Base-by-base conservation (phyloP, 208 protist genomes). In the Angomonas ambiguus region DNA sequence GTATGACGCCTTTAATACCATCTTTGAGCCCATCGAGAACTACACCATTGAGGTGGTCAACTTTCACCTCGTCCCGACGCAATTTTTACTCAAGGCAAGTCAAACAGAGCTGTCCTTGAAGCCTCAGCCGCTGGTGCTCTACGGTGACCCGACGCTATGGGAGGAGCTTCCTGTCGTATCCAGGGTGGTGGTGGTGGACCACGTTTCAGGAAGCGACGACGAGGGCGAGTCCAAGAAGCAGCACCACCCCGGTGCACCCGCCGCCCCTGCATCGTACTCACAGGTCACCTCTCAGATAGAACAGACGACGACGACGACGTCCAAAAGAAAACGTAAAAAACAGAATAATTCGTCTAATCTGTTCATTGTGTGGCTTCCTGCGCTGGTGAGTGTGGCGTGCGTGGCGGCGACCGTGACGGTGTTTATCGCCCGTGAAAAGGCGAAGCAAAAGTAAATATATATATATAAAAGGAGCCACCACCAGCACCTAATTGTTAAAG, bases 1-100 rank as follows among this genome's bases (percentile, higher is more conserved):
- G 11, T 95, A 90, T 76, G 89, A 92, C 64, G 83, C 80, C 24
- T 88, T 95, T 62, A 77, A 88, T 6, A 73, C 69, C n/a, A 71
- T 95, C 49, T 95, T 95, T 65, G 65, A 80, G 31, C 79, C 76
- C 3, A 68, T 95, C 51, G 84, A 86, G 69, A 95, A 95, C 70
- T 95, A 95, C 65, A 80, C 83, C 64, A 79, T 95, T 24, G 74
- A 93, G 65, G 86, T 95, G 45, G 55, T 76, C 13, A 73, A 90
- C 65, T 70, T 95, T 16, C 69, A 90, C 25, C 35, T 67, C 24
- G 73, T 64, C 6, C 89, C 89, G 6, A 92, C 86, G 6, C 80
- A 69, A 5, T 92, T 91, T 62, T 49, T 90, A 3, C 38, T 95
- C 49, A 91, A 95, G 63, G 73, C 82, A 22, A 89, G 79, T 0